phyloP scores from a whole-genome alignment of 495 filamentous ascomycete genomes.

The Aspergillus bertholletiae region DNA sequence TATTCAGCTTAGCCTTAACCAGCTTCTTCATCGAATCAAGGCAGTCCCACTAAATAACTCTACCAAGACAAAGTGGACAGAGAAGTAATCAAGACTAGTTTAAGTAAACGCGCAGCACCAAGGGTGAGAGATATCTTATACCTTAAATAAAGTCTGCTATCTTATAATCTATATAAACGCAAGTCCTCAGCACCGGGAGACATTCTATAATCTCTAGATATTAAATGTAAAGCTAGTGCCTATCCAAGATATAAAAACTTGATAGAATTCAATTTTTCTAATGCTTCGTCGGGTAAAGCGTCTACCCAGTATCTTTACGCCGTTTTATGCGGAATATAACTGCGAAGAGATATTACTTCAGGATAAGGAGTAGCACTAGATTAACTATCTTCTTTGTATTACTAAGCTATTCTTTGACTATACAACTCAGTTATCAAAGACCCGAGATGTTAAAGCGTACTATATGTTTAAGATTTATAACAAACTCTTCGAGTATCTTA shows the following conservation, averaged over 20 bases:
- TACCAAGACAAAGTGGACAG: not conserved
- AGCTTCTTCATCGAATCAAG: constrained; percentile 11
- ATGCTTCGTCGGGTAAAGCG: not conserved
- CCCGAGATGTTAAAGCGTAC: not conserved
- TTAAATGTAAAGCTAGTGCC: not conserved
- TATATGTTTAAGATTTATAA: not conserved
- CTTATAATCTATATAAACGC: no score
- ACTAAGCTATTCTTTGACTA: not conserved
- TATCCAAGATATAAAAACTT: not conserved
- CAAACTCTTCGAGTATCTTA: no score
- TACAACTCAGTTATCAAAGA: not conserved
- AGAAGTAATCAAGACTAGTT: not conserved
- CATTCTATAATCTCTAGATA: no score
- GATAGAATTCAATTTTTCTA: not conserved
- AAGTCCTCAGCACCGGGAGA: no score
- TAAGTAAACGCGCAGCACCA: not conserved
- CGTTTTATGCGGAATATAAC: not conserved
- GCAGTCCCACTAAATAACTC: not conserved
- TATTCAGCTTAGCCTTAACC: constrained; percentile 11
- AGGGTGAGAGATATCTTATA: not conserved
- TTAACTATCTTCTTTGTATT: not conserved
- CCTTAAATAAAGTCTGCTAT: no score
- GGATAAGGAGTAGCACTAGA: not conserved
- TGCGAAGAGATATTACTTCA: not conserved
- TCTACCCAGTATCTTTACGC: not conserved